Conservation (phyloP, 1,284 basidiomycete genomes). For the Marasmius oreades region DNA sequence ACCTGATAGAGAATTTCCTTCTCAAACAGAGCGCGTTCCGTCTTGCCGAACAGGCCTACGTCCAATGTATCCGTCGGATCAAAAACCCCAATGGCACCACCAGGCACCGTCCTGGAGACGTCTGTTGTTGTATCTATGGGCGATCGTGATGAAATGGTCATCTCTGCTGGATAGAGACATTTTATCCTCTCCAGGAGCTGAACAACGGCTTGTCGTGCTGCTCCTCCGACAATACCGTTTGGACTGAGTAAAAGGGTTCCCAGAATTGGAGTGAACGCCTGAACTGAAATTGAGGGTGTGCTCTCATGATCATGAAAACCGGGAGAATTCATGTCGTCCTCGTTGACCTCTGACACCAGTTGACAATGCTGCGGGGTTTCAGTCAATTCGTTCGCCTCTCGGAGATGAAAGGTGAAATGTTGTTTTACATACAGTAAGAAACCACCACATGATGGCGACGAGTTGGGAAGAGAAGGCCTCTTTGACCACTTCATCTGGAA, state of each 20-base stretch:
- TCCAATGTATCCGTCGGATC: slow-evolving; percentile 30
- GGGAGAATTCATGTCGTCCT: slow-evolving; percentile 31
- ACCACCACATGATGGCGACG: slow-evolving; percentile 90
- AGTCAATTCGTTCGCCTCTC: slow-evolving; percentile 11
- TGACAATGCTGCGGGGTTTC: slow-evolving; percentile 46
- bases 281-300: slow-evolving; percentile 62
- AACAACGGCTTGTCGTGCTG: slow-evolving; percentile 76
- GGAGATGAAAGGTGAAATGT: slow-evolving; percentile 4
- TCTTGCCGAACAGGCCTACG: slow-evolving; percentile 47
- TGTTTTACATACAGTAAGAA: slow-evolving; percentile 63
- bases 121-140: slow-evolving; percentile 6
- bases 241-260: slow-evolving; percentile 85
- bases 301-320: slow-evolving; percentile 8
- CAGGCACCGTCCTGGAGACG: neutral
- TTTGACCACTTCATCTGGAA: slow-evolving; percentile 83
- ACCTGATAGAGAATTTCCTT: slow-evolving; percentile 81
- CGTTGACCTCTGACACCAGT: slow-evolving; percentile 46
- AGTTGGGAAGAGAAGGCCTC: slow-evolving; percentile 87
- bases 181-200: slow-evolving; percentile 69
- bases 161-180: slow-evolving; percentile 9
- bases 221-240: slow-evolving; percentile 70
- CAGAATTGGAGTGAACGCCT: slow-evolving; percentile 89
- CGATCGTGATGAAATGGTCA: slow-evolving; percentile 8
- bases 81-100: slow-evolving; percentile 13
- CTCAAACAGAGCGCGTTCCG: slow-evolving; percentile 65